Evolutionary conservation across 2,329 filamentous ascomycete species (phyloP), one percentile per base, ranked within the genome.

Genomic region (Dactylonectria estremocensis): DNA sequence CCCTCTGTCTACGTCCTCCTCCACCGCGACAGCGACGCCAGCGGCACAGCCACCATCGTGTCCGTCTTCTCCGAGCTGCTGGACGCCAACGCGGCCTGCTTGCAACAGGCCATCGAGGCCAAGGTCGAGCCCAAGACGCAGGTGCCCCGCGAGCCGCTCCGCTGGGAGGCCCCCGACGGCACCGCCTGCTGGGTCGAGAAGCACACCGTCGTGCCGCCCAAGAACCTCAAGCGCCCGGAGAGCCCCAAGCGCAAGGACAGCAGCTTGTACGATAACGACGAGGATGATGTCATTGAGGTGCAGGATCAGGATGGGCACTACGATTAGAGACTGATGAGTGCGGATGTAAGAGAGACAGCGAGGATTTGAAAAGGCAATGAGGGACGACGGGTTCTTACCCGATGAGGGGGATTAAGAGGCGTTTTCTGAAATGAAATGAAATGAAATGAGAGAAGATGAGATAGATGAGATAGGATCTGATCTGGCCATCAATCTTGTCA

Each of bases 151-250:
- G 55, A 79, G 62, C 81, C 79, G 5, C 52, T 78, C 52, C 71
- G 79, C 61, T 82, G 81, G 81, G 75, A 80, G 18, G 76, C 78
- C 18, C 70, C 79, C 7, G 80, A 81, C 22, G 81, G 81, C 5
- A 70, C 72, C 48, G 69, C 77, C 10, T 80, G 78, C 60, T 82
- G 80, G 80, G 81, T 82, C 33, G 81, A 82, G 75, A 66, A 72
- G 45, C 80, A 82, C 58, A 68, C 62, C 14, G 75, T 82, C 20
- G 72, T 69, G 20, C 67, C 64, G 20, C 68, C 68, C 55, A 74
- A 76, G 64, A 49, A 37, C 1, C 63, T 61, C 24, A 46, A 60
- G 22, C 18, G 60, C 60, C 40, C 55, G 67, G 61, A 61, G 28
- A 60, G 50, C 46, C 24, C 62, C 9, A 69, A 70, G 67, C 72